Base-by-base conservation (phyloP, 2,329 filamentous ascomycete species). In the Hymenoscyphus salicellus region DNA sequence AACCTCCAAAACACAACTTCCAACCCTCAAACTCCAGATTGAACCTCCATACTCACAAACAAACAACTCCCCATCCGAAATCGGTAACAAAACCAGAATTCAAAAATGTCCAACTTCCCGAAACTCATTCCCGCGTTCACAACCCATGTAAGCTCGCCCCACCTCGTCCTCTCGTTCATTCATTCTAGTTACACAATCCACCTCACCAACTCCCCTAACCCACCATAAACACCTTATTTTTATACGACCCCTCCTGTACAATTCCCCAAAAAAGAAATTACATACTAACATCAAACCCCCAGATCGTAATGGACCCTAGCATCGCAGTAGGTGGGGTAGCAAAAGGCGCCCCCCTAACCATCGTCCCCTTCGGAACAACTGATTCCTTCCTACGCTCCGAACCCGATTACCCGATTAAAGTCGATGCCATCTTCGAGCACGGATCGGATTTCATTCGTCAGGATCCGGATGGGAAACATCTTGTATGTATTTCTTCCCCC, bases 371-470 rank as follows among this genome's bases (percentile, higher is more conserved):
- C 60, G 55, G 57, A 11, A 55, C 69, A 7, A 49, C 61, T 0
- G 66, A 72, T 14, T 75, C 75, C 58, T 75, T 69, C 63, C 70
- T 80, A 55, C 65, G 72, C 49, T 79, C 79, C 28, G 76, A 78
- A 55, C 72, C 75, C 3, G 55, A 63, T 62, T 80, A 79, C 67
- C 72, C 74, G 5, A 73, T 77, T 59, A 63, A 72, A 30, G 65
- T 80, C 56, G 72, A 78, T 60, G 78, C 78, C 38, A 72, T 71
- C 30, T 78, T 79, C 63, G 63, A 76, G 58, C 77, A 79, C 59
- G 79, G 78, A 26, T 74, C 75, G 58, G 79, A 80, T 69, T 79
- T 75, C 70, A 71, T 80, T 60, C 77, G 76, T 30, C 74, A 74
- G 60, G 79, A 80, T 64, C 74, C 77, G 2, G 72, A 75, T 59